These are phyloP conservation scores for Backusella macrospora DNA, from an alignment of 192 early-diverging fungal genomes.

Conservation along the genomic window DNA sequence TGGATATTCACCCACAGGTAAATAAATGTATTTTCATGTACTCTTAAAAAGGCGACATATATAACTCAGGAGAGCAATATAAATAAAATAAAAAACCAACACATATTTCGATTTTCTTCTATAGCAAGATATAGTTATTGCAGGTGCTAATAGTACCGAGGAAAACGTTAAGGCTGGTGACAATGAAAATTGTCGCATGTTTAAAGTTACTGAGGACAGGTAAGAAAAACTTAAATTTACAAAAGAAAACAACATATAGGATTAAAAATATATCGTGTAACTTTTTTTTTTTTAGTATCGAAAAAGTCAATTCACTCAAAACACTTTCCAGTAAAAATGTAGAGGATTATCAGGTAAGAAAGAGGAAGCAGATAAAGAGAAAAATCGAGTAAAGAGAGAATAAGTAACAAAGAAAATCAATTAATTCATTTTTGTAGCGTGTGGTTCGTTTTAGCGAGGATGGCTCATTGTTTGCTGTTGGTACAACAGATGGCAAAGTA, in stretches of 20 bases:
- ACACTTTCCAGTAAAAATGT: constrained; percentile 55
- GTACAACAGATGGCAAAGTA: constrained; percentile 70
- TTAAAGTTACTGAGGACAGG: constrained; percentile 55
- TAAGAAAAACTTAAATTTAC: constrained; percentile 1
- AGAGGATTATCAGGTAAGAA: constrained; percentile 59
- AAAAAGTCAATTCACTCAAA: constrained; percentile 33
- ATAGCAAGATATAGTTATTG: constrained; percentile 60
- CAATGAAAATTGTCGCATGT: constrained; percentile 82
- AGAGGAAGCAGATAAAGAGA: neutral
- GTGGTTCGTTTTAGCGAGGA: constrained; percentile 66
- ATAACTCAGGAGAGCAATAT: neutral
- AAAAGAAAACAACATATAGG: neutral
- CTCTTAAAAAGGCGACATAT: too few relatives aligned
- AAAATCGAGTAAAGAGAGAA: too few relatives aligned
- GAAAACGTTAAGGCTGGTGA: constrained; percentile 66
- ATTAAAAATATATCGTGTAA: neutral
- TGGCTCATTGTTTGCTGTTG: constrained; percentile 66
- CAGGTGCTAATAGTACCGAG: constrained; percentile 72
- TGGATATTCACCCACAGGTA: constrained; percentile 82
- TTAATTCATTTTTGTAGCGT: constrained; percentile 41
- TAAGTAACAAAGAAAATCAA: neutral
- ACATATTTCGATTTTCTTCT: neutral
- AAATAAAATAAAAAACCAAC: neutral
- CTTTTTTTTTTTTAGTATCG: constrained; percentile 10
- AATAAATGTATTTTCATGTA: neutral